phyloP scores from a whole-genome alignment of 139 green algal genomes.

The Ulvella scutata region DNA sequence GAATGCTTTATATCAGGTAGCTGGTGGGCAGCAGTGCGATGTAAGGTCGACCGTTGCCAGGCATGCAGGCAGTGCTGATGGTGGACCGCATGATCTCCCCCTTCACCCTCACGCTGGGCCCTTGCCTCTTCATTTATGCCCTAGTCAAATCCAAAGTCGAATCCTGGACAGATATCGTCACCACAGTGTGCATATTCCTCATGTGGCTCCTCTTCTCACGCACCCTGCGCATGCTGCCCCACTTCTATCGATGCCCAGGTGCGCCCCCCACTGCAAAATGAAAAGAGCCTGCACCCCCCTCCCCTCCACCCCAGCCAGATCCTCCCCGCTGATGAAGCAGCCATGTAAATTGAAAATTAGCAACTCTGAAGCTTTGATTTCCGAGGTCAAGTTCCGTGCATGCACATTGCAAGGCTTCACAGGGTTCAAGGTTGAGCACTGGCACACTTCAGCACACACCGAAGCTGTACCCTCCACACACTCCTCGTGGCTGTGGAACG shows the following conservation, averaged over 20 bases:
- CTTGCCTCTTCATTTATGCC: not conserved
- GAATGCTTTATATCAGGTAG: too few species aligned
- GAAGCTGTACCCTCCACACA: not conserved
- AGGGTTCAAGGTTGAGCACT: too few species aligned
- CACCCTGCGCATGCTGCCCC: not conserved
- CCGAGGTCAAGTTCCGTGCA: too few species aligned
- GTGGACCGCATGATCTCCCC: constrained; percentile 1
- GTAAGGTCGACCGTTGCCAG: too few species aligned
- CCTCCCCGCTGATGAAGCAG: not conserved
- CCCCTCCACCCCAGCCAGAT: not conserved
- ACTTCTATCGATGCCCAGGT: constrained; percentile 3
- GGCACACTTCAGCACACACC: not conserved
- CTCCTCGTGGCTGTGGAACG: too few species aligned
- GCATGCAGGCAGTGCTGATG: not conserved
- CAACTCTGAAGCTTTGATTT: not conserved
- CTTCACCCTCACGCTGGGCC: not conserved
- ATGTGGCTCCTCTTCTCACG: not conserved
- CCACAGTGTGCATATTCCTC: not conserved
- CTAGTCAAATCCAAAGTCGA: not conserved
- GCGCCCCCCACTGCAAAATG: not conserved
- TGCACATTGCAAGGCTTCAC: too few species aligned
- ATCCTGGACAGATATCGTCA: not conserved
- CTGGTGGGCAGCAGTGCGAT: too few species aligned
- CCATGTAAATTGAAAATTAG: not conserved
- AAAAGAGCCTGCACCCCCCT: not conserved